Evolutionary conservation across 495 filamentous ascomycete genomes (phyloP).

Genomic region (Umbilicaria muhlenbergii): DNA sequence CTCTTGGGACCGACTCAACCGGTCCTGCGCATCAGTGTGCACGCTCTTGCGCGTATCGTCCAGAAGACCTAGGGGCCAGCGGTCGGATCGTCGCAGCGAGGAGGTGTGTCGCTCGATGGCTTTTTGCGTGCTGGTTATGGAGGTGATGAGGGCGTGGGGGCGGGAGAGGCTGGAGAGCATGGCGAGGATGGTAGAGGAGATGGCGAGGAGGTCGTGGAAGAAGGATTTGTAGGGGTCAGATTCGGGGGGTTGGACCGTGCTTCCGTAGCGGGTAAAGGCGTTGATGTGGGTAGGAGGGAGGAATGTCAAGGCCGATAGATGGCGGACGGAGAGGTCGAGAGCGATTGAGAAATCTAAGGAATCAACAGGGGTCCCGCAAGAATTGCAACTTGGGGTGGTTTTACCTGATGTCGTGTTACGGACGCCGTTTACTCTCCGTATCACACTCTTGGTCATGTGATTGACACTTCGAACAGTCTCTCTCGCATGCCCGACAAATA

Average conservation of each 20-base stretch:
- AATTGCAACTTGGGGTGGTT: conserved; percentile 1
- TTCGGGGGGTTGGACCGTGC: conserved; percentile 47
- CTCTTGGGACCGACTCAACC: conserved; percentile 43
- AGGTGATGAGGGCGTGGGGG: conserved; percentile 60
- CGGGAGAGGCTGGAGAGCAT: conserved; percentile 66
- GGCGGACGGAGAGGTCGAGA: conserved; percentile 27
- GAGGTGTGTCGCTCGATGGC: conserved; percentile 59
- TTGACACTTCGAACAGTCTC: conserved; percentile 77
- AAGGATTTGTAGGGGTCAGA: conserved; percentile 61
- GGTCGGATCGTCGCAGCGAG: conserved; percentile 52
- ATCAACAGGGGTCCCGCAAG: not conserved
- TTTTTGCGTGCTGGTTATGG: conserved; percentile 47
- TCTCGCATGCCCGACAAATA: conserved; percentile 77
- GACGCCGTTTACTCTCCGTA: conserved; percentile 48
- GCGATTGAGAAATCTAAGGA: conserved; percentile 13
- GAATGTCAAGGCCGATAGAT: conserved; percentile 39
- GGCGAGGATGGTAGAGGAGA: conserved; percentile 64
- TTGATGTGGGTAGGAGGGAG: conserved; percentile 51
- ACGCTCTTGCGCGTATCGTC: conserved; percentile 77
- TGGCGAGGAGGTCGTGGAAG: conserved; percentile 55
- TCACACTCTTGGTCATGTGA: conserved; percentile 61
- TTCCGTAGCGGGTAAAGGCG: conserved; percentile 59
- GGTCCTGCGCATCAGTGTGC: conserved; percentile 64
- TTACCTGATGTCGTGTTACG: conserved; percentile 40
- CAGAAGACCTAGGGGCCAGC: conserved; percentile 70